A percentile compares a stretch with the other conserved stretches of the same genome.
phyloP scores from a whole-genome alignment of 2,329 filamentous ascomycete genomes.

The Fusarium albosuccineum region DNA sequence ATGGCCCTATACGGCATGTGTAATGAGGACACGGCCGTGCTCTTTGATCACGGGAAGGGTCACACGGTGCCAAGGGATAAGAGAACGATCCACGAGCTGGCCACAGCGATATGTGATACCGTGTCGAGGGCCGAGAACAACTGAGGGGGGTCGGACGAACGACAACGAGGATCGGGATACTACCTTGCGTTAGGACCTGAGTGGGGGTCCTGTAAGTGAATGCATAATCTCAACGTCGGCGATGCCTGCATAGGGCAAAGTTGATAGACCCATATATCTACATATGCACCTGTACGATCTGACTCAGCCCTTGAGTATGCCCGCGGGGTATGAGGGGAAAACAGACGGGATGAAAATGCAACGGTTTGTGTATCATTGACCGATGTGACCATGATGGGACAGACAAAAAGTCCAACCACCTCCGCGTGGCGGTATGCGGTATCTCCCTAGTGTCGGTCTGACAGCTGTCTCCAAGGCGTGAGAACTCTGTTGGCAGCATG shows the following conservation, averaged over 20 bases:
- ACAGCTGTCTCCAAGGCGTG: background rate
- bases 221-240: background rate
- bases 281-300: background rate
- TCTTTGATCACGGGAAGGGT: conserved; percentile 76
- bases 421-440: background rate
- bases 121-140: background rate
- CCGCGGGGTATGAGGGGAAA: background rate
- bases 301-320: background rate
- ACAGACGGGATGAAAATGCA: background rate
- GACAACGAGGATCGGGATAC: background rate
- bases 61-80: conserved; percentile 71
- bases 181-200: background rate
- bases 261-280: no score
- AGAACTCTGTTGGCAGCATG: background rate
- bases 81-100: conserved; percentile 61
- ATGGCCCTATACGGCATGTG: conserved; percentile 73
- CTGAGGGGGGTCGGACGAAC: background rate
- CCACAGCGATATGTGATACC: conserved; percentile 8
- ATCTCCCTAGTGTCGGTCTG: background rate
- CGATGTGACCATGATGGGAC: background rate
- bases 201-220: background rate
- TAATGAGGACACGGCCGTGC: conserved; percentile 67
- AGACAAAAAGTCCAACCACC: background rate
- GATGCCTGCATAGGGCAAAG: no score
- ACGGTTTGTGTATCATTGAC: background rate